Evolutionary conservation across 1,284 basidiomycete species (phyloP), one percentile per base, ranked within the genome.

Genomic region (Leccinum pachyderme): DNA sequence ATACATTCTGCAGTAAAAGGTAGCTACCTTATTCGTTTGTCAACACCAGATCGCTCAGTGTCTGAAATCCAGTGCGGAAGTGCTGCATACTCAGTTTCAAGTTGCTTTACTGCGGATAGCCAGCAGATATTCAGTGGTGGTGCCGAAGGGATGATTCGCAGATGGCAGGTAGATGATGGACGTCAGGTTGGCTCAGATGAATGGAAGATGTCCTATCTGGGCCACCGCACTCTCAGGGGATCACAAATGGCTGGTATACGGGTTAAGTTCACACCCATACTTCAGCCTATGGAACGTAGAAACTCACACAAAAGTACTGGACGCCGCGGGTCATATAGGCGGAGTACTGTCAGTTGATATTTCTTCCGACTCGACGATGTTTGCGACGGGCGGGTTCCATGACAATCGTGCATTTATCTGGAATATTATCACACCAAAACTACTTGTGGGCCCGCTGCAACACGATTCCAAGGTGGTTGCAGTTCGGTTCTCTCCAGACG

Each of bases 231-330:
- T 43, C 4, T 43, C 41, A 5, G 12, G 3, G 24, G 41, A 43
- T 25, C 3, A 13, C 3, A 43, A 43, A 8, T 43, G 41, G 41
- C 22, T 43, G 11, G 41, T 43, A 12, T 43, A 22, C 41, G 41
- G 41, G 7, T 15, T 22, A 12, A 0, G 0, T 0, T 24, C 11
- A 25, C 22, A 25, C 0, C 41, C 41, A 2, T 15, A 3, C 3
- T 22, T 1, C 41, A 43, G 3, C 0, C 12, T 43, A 8, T 43
- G 41, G 41, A 25, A 44, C n/a, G 8, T 8, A 2, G 24, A 44
- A 2, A 44, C 43, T 25, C 2, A 8, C 7, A 15, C 12, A n/a
- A 44, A 27, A 25, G 22, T n/a, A 27, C 12, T 44, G 22, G 25
- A n/a, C 12, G 8, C 27, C 15, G 0, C n/a, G n/a, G 7, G 13